A percentile compares a stretch with the other conserved stretches of the same genome.
Evolutionary conservation across 1,284 basidiomycete species (phyloP).

Genomic region (Laetiporus sulphureus): DNA sequence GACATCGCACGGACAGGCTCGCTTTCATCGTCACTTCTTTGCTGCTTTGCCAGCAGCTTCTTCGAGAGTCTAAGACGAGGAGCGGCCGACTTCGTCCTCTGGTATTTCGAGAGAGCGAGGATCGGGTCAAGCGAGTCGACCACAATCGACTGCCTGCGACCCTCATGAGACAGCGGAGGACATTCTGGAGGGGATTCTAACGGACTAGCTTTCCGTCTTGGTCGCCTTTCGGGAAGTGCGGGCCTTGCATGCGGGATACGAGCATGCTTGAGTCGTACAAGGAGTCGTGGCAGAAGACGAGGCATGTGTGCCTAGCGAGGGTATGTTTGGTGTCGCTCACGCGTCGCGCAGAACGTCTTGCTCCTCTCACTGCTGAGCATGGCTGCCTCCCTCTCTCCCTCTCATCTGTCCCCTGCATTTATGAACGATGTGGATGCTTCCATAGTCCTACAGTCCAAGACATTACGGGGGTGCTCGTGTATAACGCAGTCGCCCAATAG

Average conservation of each 20-base stretch:
- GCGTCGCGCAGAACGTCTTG: neutral
- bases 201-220: slow-evolving; percentile 1
- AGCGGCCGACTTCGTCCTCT: slow-evolving; percentile 10
- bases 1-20: slow-evolving; percentile 52
- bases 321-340: no score
- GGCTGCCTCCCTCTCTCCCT: no score
- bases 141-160: slow-evolving; percentile 18
- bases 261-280: slow-evolving; percentile 32
- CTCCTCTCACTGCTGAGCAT: neutral
- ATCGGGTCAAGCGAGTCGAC: slow-evolving; percentile 17
- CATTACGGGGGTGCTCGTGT: no score
- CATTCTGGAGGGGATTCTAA: slow-evolving; percentile 13
- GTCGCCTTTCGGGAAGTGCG: neutral
- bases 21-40: slow-evolving; percentile 13
- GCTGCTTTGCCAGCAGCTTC: neutral
- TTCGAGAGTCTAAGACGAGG: slow-evolving; percentile 9
- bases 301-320: slow-evolving; percentile 40
- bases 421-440: no score
- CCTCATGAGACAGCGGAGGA: slow-evolving; percentile 14
- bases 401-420: no score
- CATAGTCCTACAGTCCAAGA: no score
- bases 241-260: slow-evolving; percentile 5
- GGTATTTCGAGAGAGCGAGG: slow-evolving; percentile 11
- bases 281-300: slow-evolving; percentile 58
- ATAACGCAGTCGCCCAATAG: no score